Conservation (phyloP, 345 rosid species). For the Iberis pinnata region DNA sequence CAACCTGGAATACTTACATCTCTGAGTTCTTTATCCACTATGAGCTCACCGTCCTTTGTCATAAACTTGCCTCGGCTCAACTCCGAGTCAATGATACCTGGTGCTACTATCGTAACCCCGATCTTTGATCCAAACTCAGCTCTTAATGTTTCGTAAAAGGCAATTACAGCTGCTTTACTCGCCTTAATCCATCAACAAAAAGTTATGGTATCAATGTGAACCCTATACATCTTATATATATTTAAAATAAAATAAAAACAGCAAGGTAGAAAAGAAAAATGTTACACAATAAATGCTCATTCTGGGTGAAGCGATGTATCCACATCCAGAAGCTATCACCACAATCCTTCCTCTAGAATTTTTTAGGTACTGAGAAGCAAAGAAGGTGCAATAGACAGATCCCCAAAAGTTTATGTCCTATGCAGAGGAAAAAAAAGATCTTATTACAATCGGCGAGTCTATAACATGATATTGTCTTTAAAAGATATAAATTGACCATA, state of each 20-base stretch:
- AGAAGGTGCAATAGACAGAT: conserved; percentile 37
- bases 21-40: conserved; percentile 31
- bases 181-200: conserved; percentile 32
- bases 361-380: conserved; percentile 37
- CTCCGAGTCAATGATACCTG: conserved; percentile 37
- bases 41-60: conserved; percentile 33
- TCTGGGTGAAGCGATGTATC: conserved; percentile 40
- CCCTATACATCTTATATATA: no score
- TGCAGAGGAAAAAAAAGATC: not conserved
- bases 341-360: conserved; percentile 42
- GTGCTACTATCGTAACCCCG: conserved; percentile 49
- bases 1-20: conserved; percentile 32
- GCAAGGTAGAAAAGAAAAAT: not conserved
- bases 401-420: conserved; percentile 56
- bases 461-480: no score
- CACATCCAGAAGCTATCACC: conserved; percentile 38
- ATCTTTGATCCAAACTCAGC: conserved; percentile 33
- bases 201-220: no score
- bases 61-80: conserved; percentile 38
- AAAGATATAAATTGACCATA: conserved; percentile 39
- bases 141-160: conserved; percentile 40
- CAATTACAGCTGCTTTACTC: conserved; percentile 48
- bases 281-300: conserved; percentile 40
- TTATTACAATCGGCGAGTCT: not conserved
- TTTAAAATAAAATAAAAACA: not conserved